These are phyloP conservation scores for Penicillium alfredii DNA, from an alignment of 495 filamentous ascomycete species.

Conservation along the genomic window DNA sequence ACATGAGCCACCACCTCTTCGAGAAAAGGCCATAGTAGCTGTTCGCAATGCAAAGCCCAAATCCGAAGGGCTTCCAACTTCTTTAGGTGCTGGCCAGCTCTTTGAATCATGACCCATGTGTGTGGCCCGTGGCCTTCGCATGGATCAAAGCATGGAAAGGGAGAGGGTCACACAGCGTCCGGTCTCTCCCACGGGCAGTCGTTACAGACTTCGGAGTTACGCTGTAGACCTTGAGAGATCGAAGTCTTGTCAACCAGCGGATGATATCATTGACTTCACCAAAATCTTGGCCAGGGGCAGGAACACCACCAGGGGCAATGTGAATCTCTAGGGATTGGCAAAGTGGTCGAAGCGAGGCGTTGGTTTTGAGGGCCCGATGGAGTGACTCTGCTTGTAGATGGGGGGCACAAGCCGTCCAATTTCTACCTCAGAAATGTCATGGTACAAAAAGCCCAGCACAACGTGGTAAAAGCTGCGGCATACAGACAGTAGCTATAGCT, in stretches of 20 bases:
- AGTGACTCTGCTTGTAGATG: background rate
- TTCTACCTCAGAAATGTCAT: no score
- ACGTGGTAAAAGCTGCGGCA: slow-evolving; percentile 4
- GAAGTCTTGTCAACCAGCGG: slow-evolving; percentile 2
- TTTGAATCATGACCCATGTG: slow-evolving; percentile 1
- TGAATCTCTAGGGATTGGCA: slow-evolving; percentile 2
- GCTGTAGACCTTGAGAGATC: slow-evolving; percentile 2
- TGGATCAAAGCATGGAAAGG: no score
- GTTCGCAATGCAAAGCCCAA: no score
- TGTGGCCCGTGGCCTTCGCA: background rate
- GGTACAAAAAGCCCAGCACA: background rate
- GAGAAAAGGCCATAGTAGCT: no score
- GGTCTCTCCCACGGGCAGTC: no score
- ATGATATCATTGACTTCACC: slow-evolving; percentile 2
- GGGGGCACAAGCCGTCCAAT: no score
- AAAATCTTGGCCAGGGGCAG: slow-evolving; percentile 1
- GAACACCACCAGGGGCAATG: slow-evolving; percentile 1
- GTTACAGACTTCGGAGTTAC: no score
- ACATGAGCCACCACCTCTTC: no score
- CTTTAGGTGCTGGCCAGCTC: no score
- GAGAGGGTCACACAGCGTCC: no score
- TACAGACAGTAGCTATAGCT: slow-evolving; percentile 2
- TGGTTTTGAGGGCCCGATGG: slow-evolving; percentile 2
- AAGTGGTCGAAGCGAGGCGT: background rate
- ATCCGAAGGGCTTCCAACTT: no score